phyloP scores from a whole-genome alignment of 805 yeast genomes.

The Myxozyma udenii region DNA sequence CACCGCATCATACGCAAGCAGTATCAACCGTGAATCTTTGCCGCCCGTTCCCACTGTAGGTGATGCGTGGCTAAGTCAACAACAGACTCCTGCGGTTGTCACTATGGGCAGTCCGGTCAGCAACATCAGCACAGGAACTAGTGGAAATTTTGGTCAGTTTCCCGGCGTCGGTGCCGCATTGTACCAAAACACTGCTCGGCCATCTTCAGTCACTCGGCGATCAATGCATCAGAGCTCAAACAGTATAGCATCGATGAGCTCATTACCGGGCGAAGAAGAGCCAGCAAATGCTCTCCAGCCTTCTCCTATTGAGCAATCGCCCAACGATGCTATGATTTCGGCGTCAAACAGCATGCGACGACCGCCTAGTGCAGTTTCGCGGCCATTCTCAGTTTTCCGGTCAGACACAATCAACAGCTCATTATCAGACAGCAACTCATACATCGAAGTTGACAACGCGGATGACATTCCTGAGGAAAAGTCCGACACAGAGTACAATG shows the following conservation, averaged over 20 bases:
- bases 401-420: conserved; percentile 14
- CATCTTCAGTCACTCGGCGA: conserved; percentile 4
- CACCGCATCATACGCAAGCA: conserved; percentile 33
- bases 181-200: background rate
- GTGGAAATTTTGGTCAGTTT: background rate
- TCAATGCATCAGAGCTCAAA: conserved; percentile 5
- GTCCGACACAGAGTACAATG: conserved; percentile 30
- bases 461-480: conserved; percentile 27
- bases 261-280: background rate
- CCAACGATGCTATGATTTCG: conserved; percentile 8
- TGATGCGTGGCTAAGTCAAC: conserved; percentile 44
- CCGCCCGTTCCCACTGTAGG: conserved; percentile 44
- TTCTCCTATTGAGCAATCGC: conserved; percentile 3
- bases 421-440: conserved; percentile 27
- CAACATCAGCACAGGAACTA: background rate
- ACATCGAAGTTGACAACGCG: conserved; percentile 26
- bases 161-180: background rate
- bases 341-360: conserved; percentile 3
- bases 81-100: background rate
- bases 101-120: background rate
- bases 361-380: background rate
- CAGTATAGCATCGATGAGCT: conserved; percentile 5
- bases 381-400: conserved; percentile 13
- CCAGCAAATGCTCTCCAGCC: background rate
- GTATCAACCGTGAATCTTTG: conserved; percentile 22